phyloP scores from a whole-genome alignment of 2,329 filamentous ascomycete species.

The Xylaria sp. region DNA sequence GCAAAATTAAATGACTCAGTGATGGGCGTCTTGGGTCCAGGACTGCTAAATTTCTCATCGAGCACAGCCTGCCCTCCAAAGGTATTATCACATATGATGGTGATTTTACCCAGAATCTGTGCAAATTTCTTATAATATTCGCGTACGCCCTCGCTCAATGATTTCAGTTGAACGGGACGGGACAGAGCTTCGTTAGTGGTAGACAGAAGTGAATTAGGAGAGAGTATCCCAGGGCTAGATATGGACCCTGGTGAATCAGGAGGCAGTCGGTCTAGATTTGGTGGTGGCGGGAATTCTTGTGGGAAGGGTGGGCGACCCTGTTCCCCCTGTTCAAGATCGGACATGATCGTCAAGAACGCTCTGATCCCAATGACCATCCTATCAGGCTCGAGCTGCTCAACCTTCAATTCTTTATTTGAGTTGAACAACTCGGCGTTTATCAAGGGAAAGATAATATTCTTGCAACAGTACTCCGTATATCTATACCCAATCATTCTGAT shows the following conservation, averaged over 20 bases:
- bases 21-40: constrained; percentile 93
- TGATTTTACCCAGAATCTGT: constrained; percentile 94
- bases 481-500: constrained; percentile 95
- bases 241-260: constrained; percentile 62
- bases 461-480: constrained; percentile 92
- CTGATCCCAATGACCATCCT: constrained; percentile 97
- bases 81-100: constrained; percentile 93
- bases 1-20: constrained; percentile 93
- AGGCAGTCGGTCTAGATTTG: constrained; percentile 57
- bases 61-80: constrained; percentile 96
- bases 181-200: constrained; percentile 73
- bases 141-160: constrained; percentile 79
- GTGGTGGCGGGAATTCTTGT: constrained; percentile 64
- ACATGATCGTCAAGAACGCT: constrained; percentile 92
- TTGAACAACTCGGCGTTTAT: constrained; percentile 92
- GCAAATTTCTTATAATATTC: constrained; percentile 93
- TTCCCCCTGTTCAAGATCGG: constrained; percentile 88
- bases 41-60: constrained; percentile 91
- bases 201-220: constrained; percentile 43
- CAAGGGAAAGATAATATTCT: constrained; percentile 90
- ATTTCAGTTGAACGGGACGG: constrained; percentile 68
- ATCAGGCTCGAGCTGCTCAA: constrained; percentile 95
- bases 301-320: constrained; percentile 85
- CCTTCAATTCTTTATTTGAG: constrained; percentile 78
- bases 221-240: constrained; percentile 49